These are phyloP conservation scores for Podospora bellae-mahoneyi DNA, from an alignment of 495 filamentous ascomycete genomes.

Conservation along the genomic window DNA sequence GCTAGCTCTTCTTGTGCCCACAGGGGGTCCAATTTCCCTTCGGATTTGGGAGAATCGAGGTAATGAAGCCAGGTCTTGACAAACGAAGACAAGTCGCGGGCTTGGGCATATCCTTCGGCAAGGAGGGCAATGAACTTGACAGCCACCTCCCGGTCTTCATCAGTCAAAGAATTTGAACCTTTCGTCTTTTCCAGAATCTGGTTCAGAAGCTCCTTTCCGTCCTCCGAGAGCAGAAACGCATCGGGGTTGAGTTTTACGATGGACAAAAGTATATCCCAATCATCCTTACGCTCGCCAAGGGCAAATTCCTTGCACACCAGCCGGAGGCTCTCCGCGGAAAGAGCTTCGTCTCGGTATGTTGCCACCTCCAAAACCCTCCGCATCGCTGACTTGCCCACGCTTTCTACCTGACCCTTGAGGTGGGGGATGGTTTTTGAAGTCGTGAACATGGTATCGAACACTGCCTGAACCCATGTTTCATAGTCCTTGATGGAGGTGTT, in stretches of 20 bases:
- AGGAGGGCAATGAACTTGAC: conserved; percentile 53
- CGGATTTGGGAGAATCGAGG: conserved; percentile 47
- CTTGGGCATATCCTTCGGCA: conserved; percentile 58
- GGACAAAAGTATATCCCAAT: conserved; percentile 62
- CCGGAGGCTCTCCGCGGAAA: conserved; percentile 35
- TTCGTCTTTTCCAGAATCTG: conserved; percentile 35
- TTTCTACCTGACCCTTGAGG: background rate
- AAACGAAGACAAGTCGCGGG: conserved; percentile 65
- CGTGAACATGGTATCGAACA: conserved; percentile 54
- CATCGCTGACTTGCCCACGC: conserved; percentile 28
- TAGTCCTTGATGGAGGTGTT: conserved; percentile 54
- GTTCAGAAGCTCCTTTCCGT: conserved; percentile 34
- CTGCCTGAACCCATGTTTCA: conserved; percentile 61
- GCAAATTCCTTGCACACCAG: conserved; percentile 42
- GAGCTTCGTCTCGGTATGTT: conserved; percentile 24
- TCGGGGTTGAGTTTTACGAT: conserved; percentile 65
- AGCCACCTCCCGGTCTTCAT: conserved; percentile 19
- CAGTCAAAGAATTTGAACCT: conserved; percentile 6
- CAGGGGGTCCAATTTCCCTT: conserved; percentile 38
- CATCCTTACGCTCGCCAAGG: conserved; percentile 36
- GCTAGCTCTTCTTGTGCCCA: conserved; percentile 66
- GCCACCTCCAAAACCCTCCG: conserved; percentile 41
- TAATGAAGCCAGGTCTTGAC: conserved; percentile 63
- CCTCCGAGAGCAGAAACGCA: conserved; percentile 54
- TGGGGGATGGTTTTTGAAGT: conserved; percentile 20